Evolutionary conservation across 2,329 filamentous ascomycete species (phyloP).

Genomic region (Ambrosiella cleistominuta): DNA sequence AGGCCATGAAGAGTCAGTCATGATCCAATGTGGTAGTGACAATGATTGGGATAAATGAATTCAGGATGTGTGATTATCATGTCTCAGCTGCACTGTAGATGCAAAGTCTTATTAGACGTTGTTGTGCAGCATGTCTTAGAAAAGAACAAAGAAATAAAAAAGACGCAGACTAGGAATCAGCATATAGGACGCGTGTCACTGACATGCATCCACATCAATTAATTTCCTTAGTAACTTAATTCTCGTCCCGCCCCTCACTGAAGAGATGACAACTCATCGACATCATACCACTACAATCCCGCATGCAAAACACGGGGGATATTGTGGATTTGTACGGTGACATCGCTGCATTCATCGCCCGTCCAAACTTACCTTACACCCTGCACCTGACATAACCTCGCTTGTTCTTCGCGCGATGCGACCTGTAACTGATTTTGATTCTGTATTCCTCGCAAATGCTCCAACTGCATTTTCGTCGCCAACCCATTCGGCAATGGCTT

Average conservation of each 20-base stretch:
- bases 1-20: neutral
- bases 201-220: neutral
- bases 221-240: neutral
- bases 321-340: neutral
- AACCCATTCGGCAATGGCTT: neutral
- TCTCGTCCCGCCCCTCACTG: neutral
- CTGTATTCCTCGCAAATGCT: neutral
- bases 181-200: neutral
- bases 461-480: neutral
- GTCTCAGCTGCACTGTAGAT: neutral
- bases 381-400: constrained; percentile 4
- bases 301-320: neutral
- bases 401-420: constrained; percentile 6
- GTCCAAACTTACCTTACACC: constrained; percentile 7
- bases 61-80: neutral
- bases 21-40: neutral
- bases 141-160: neutral
- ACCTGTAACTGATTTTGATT: constrained; percentile 7
- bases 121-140: neutral
- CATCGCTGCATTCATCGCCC: too few relatives aligned
- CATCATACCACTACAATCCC: neutral
- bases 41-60: neutral
- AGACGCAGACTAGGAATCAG: neutral
- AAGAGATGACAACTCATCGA: neutral
- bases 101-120: neutral